phyloP scores from a whole-genome alignment of 805 yeast species.

The Lipomyces sp. region DNA sequence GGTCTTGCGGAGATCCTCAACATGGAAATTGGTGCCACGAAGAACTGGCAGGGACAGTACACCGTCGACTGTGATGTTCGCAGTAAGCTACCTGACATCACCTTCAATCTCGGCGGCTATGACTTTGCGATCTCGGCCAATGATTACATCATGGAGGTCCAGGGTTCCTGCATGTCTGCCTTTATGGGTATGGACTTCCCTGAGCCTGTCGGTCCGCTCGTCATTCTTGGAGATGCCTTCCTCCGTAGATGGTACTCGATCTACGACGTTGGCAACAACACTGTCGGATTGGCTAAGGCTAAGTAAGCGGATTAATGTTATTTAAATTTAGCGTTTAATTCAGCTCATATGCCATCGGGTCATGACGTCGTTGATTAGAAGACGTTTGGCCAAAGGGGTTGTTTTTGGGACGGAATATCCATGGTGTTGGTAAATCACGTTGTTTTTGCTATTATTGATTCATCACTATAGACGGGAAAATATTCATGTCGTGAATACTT shows the following conservation, averaged over 20 bases:
- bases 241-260: slow-evolving; percentile 92
- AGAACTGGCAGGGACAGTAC: slow-evolving; percentile 98
- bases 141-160: slow-evolving; percentile 92
- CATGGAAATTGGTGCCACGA: slow-evolving; percentile 94
- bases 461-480: background rate
- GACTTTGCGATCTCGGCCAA: slow-evolving; percentile 88
- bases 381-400: background rate
- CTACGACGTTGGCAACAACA: slow-evolving; percentile 86
- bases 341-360: background rate
- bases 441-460: background rate
- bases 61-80: slow-evolving; percentile 86
- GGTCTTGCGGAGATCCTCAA: slow-evolving; percentile 94
- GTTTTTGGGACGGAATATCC: slow-evolving; percentile 1
- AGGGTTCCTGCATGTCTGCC: slow-evolving; percentile 95
- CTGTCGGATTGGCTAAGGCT: slow-evolving; percentile 92
- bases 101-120: slow-evolving; percentile 85
- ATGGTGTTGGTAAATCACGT: slow-evolving; percentile 4
- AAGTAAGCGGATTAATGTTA: slow-evolving; percentile 46
- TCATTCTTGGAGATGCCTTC: slow-evolving; percentile 97
- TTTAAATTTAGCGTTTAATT: background rate
- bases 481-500: background rate
- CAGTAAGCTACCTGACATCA: slow-evolving; percentile 85
- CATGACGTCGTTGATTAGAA: background rate
- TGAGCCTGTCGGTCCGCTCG: slow-evolving; percentile 93
- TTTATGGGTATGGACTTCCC: slow-evolving; percentile 98